A percentile compares a stretch with the other conserved stretches of the same genome.
Evolutionary conservation across 1,139 yeast species (phyloP).

Genomic region (Debaryomyces fabryi): DNA sequence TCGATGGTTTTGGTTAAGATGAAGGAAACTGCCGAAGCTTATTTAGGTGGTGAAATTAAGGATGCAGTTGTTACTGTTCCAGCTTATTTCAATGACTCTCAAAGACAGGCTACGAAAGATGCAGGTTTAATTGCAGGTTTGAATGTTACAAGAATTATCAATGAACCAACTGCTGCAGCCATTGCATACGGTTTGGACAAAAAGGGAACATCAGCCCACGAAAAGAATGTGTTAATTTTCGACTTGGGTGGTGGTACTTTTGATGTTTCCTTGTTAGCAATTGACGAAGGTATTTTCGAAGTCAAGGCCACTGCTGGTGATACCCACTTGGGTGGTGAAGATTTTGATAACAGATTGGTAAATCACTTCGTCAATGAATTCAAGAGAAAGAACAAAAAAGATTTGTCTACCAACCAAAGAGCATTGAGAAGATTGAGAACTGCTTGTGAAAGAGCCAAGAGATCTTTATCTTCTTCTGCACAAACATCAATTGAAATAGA

Average conservation of each 20-base stretch:
- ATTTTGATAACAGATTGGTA: conserved; percentile 43
- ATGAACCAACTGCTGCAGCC: conserved; percentile 68
- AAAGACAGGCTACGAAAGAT: conserved; percentile 66
- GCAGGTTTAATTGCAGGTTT: conserved; percentile 65
- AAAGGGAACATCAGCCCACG: conserved; percentile 59
- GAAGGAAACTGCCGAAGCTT: conserved; percentile 70
- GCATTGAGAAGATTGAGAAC: conserved; percentile 46
- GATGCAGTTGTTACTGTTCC: conserved; percentile 80
- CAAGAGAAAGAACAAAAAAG: conserved; percentile 45
- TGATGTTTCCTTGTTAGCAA: conserved; percentile 90
- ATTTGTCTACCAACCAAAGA: conserved; percentile 40
- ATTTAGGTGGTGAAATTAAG: conserved; percentile 59
- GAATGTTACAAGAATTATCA: conserved; percentile 60
- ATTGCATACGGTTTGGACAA: conserved; percentile 70
- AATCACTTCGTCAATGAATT: conserved; percentile 39
- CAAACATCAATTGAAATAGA: conserved; percentile 43
- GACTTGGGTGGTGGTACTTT: conserved; percentile 99
- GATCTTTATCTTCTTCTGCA: conserved; percentile 42
- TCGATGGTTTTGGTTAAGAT: conserved; percentile 67
- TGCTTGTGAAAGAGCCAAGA: conserved; percentile 45
- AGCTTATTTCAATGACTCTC: conserved; percentile 64
- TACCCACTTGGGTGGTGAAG: conserved; percentile 97
- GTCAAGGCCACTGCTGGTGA: conserved; percentile 99
- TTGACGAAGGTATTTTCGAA: conserved; percentile 95
- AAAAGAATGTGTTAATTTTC: conserved; percentile 87